Conservation (phyloP, 2,329 filamentous ascomycete species). For the Microdochium bolleyi region DNA sequence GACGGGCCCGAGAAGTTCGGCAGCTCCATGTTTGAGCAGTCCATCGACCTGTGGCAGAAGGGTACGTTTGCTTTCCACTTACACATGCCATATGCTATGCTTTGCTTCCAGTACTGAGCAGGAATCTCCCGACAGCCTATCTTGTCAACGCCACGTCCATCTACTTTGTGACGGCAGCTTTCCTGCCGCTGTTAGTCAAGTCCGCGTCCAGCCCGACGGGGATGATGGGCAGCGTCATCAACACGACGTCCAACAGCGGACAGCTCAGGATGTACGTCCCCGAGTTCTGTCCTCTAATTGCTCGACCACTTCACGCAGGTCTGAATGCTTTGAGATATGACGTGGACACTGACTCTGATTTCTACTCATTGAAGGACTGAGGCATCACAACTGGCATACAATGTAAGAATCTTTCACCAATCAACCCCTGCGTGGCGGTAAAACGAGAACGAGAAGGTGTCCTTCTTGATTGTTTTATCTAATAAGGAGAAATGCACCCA, state of each 20-base stretch:
- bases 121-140: slow-evolving; percentile 22
- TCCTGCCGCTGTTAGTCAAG: slow-evolving; percentile 44
- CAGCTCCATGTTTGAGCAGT: slow-evolving; percentile 13
- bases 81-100: neutral
- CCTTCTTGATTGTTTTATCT: too few species aligned
- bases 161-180: slow-evolving; percentile 45
- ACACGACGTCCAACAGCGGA: slow-evolving; percentile 41
- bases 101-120: neutral
- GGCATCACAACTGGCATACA: too few species aligned
- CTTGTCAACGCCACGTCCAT: slow-evolving; percentile 40
- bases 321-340: too few species aligned
- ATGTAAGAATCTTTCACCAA: too few species aligned
- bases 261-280: slow-evolving; percentile 32
- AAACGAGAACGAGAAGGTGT: too few species aligned
- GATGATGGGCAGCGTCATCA: slow-evolving; percentile 41
- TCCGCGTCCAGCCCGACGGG: slow-evolving; percentile 34
- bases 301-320: too few species aligned
- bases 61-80: slow-evolving; percentile 4
- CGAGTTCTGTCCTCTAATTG: too few species aligned
- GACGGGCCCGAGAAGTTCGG: slow-evolving; percentile 15
- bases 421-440: too few species aligned
- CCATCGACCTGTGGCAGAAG: slow-evolving; percentile 14
- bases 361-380: too few species aligned
- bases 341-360: too few species aligned
- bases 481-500: too few species aligned